Evolutionary conservation across 768 basidiomycete genomes (phyloP), one percentile per base, ranked within the genome.

Genomic region (Naganishia randhawae): DNA sequence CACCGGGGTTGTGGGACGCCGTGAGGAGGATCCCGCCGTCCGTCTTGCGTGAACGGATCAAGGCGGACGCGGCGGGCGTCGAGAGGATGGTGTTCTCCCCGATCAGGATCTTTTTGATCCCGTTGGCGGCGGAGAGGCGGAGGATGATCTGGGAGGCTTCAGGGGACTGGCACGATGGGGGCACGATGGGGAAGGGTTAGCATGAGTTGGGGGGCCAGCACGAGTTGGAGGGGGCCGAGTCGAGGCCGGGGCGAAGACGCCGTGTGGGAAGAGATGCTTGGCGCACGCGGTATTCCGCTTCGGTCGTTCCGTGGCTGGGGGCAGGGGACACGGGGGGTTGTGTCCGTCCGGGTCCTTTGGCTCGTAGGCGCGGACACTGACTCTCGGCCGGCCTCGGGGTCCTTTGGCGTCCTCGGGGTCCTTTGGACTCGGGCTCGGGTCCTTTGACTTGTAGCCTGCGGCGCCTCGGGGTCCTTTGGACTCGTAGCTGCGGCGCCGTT

Each of bases 1-100:
- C 96, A 65, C 96, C 96, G 19, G 96, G 94, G 81, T 99, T 99
- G 84, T 99, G 96, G 69, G 88, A 89, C 19, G 96, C 96, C 6
- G 96, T 99, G 72, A 99, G 84, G 64, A 99, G 84, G 81, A 99
- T 99, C 71, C 96, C 96, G 51, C 96, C 96, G 73, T 91, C 86
- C 4, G 94, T 94, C 81, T 96, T 92, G 84, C 92, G 92, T 74
- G 92, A 92, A 71, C 96, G 85, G 81, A 99, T 99, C 73, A 96
- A 82, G 80, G 96, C 92, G 72, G 92, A 96, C 8, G 90, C 96
- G 35, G 96, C 96, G 19, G 96, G 96, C 2, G 96, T 99, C 50
- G 96, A 99, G 52, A 98, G 83, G 78, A 99, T 97, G 19, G 86
- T 83, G 80, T 96, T 85, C 78, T 92, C 86, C 69, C 95, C 95